These are phyloP conservation scores for Aspergillus sclerotiicarbonarius DNA, from an alignment of 495 filamentous ascomycete genomes.

Conservation along the genomic window DNA sequence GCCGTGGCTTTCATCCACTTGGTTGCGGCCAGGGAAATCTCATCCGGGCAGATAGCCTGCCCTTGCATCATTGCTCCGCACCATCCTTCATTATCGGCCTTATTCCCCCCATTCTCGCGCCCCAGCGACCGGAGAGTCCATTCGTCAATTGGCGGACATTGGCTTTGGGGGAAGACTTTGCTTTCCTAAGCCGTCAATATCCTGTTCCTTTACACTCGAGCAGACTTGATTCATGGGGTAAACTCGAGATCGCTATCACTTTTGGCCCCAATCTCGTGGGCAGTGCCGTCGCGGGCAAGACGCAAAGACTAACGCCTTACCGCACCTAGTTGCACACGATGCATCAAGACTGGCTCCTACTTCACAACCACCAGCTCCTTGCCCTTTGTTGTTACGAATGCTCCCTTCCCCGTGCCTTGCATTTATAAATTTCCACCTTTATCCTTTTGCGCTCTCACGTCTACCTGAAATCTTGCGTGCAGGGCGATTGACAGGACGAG, in stretches of 20 bases:
- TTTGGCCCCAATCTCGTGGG: constrained; percentile 1
- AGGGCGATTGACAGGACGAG: constrained; percentile 1
- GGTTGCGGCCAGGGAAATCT: background rate
- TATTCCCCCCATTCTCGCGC: constrained; percentile 7
- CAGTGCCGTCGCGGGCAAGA: constrained; percentile 21
- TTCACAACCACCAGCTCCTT: constrained; percentile 24
- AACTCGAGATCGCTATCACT: constrained; percentile 10
- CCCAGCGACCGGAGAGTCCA: constrained; percentile 9
- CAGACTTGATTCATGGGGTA: background rate
- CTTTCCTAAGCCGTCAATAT: background rate
- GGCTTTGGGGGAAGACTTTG: background rate
- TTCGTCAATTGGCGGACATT: constrained; percentile 22
- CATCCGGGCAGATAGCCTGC: constrained; percentile 7
- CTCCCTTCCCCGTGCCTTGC: constrained; percentile 29
- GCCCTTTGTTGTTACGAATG: constrained; percentile 13
- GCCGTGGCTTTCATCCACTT: constrained; percentile 8
- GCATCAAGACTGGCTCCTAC: constrained; percentile 26
- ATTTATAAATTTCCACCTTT: constrained; percentile 28
- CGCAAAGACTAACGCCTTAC: constrained; percentile 23
- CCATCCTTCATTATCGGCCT: constrained; percentile 6
- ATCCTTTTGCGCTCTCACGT: constrained; percentile 1
- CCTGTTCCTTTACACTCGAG: constrained; percentile 3
- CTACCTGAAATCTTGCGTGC: constrained; percentile 8
- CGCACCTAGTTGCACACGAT: constrained; percentile 33
- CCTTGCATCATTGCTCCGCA: constrained; percentile 15